Evolutionary conservation across 768 basidiomycete genomes (phyloP).

Genomic region (Macrolepiota dolichaula): DNA sequence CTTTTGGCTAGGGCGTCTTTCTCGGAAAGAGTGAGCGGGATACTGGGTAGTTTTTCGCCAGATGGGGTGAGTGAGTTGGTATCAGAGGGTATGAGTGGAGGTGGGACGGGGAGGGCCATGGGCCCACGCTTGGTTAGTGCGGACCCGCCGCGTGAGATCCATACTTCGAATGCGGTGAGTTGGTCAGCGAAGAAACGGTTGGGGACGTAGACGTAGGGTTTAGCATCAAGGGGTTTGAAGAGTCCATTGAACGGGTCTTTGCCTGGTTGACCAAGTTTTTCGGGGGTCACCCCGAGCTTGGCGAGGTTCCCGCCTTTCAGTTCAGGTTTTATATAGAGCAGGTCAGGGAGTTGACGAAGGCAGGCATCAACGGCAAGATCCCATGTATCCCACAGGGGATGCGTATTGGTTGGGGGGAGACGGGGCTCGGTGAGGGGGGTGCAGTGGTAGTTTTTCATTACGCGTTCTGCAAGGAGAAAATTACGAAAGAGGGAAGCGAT

Average conservation of each 20-base stretch:
- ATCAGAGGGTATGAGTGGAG: neutral
- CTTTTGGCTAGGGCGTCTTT: conserved; percentile 21
- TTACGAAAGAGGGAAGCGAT: conserved; percentile 97
- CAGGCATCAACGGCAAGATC: conserved; percentile 95
- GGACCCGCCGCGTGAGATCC: conserved; percentile 93
- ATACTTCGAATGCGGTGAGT: conserved; percentile 95
- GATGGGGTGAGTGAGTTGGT: neutral
- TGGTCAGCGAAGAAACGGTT: conserved; percentile 96
- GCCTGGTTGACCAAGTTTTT: conserved; percentile 33
- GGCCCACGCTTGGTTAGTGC: conserved; percentile 78
- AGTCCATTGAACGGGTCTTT: conserved; percentile 22
- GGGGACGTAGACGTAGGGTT: conserved; percentile 71
- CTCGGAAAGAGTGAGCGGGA: conserved; percentile 10
- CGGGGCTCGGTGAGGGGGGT: conserved; percentile 92
- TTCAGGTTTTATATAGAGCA: conserved; percentile 37
- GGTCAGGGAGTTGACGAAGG: conserved; percentile 86
- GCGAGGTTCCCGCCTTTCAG: conserved; percentile 14
- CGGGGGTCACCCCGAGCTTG: conserved; percentile 32
- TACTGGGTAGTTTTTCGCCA: neutral
- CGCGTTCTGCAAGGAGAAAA: conserved; percentile 93
- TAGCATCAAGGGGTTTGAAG: conserved; percentile 28
- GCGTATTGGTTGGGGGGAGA: conserved; percentile 94
- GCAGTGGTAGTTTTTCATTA: conserved; percentile 98
- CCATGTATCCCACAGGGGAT: conserved; percentile 96
- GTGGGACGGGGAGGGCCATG: conserved; percentile 52